Conservation (phyloP, 768 basidiomycete genomes). For the Sarcodon aspratus region DNA sequence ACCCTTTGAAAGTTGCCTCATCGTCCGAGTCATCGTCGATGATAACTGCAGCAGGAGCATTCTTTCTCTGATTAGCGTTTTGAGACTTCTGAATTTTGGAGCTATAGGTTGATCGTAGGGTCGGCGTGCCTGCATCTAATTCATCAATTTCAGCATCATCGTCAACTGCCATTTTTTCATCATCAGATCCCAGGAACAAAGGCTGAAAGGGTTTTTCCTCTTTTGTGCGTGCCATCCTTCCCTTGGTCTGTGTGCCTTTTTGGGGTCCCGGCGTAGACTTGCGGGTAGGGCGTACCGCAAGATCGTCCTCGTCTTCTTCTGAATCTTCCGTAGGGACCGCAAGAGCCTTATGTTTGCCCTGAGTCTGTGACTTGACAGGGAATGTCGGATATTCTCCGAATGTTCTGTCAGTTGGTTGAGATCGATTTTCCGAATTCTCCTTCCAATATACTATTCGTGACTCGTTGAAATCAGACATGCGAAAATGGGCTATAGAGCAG, state of each 20-base stretch:
- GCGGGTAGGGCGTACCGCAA: conserved; percentile 4
- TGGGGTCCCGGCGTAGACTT: not conserved
- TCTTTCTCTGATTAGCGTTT: conserved; percentile 17
- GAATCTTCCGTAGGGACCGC: conserved; percentile 26
- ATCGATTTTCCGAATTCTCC: conserved; percentile 13
- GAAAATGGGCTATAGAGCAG: not conserved
- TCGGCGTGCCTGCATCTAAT: conserved; percentile 8
- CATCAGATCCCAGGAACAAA: conserved; percentile 2
- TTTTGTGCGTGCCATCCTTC: not conserved
- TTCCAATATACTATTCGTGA: conserved; percentile 48
- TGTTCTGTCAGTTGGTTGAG: conserved; percentile 6
- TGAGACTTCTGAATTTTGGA: conserved; percentile 8
- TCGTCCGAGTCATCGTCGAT: conserved; percentile 65
- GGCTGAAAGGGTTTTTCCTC: conserved; percentile 1
- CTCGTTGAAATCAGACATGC: conserved; percentile 2
- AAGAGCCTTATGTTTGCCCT: conserved; percentile 11
- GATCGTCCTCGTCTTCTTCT: conserved; percentile 23
- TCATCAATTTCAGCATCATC: conserved; percentile 22
- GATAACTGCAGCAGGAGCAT: conserved; percentile 20
- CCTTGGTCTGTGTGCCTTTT: not conserved
- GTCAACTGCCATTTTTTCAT: conserved; percentile 18
- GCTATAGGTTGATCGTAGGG: conserved; percentile 14
- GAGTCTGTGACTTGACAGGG: conserved; percentile 11
- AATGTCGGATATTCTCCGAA: conserved; percentile 6
- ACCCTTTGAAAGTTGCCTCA: conserved; percentile 59